Evolutionary conservation across 371 early-diverging fungal species (phyloP).

Genomic region (Nematocida major): DNA sequence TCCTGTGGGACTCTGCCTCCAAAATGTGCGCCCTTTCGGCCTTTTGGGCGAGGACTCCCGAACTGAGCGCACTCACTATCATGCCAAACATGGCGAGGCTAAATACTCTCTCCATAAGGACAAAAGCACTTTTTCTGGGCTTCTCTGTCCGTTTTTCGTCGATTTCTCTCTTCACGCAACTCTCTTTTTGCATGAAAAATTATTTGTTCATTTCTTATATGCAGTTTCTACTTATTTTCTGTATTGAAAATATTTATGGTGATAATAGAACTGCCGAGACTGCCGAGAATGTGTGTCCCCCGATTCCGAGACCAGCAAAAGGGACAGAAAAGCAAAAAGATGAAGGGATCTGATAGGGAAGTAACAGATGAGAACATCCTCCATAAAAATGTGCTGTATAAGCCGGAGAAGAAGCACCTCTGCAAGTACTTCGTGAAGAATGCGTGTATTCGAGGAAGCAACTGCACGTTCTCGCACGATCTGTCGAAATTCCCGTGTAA

Average conservation of each 20-base stretch:
- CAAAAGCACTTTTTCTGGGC: too few relatives aligned
- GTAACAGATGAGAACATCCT: conserved; percentile 9
- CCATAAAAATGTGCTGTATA: conserved; percentile 8
- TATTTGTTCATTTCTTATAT: conserved; percentile 3
- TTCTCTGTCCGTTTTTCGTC: neutral
- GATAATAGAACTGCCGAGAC: conserved; percentile 21
- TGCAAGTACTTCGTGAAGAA: conserved; percentile 64
- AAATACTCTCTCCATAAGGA: neutral
- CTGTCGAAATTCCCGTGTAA: conserved; percentile 62
- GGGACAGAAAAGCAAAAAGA: conserved; percentile 13
- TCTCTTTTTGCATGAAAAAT: conserved; percentile 12
- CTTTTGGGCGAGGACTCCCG: too few relatives aligned
- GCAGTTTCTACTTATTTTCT: neutral
- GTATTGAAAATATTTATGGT: neutral
- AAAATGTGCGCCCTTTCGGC: too few relatives aligned
- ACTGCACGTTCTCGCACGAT: conserved; percentile 63
- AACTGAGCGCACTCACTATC: too few relatives aligned
- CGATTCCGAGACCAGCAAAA: conserved; percentile 19
- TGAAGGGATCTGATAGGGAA: neutral
- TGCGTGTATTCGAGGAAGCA: conserved; percentile 61
- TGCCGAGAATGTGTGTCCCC: conserved; percentile 29
- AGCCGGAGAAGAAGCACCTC: conserved; percentile 57
- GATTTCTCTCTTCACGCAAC: neutral
- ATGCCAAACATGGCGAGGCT: neutral
- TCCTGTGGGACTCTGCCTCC: too few relatives aligned